These are phyloP conservation scores for Pseudogymnoascus sp. DNA, from an alignment of 2,329 filamentous ascomycete species.

Conservation along the genomic window DNA sequence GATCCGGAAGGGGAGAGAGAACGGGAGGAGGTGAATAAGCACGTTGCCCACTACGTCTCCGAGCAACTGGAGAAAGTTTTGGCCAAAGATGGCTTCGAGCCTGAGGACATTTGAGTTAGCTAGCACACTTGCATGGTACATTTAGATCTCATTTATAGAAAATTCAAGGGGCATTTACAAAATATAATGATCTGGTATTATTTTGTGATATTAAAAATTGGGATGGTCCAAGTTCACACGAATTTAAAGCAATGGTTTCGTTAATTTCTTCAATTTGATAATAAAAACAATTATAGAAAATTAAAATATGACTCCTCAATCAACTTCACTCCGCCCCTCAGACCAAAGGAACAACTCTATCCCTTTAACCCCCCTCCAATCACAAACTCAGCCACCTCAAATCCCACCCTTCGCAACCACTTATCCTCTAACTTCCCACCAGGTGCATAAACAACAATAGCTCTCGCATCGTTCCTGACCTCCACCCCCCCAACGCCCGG, in stretches of 20 bases:
- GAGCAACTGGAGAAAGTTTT: constrained; percentile 71
- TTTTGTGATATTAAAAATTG: neutral
- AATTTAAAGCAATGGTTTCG: neutral
- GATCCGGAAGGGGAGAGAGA: constrained; percentile 45
- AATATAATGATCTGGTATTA: neutral
- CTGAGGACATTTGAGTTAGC: neutral
- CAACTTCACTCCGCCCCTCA: neutral
- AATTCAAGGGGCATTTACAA: neutral
- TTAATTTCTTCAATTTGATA: neutral
- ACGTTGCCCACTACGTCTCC: constrained; percentile 73
- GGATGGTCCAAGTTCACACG: too few species aligned
- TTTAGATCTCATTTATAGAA: constrained; percentile 2
- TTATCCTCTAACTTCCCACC: constrained; percentile 53
- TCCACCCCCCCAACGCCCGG: constrained; percentile 42
- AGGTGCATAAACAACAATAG: constrained; percentile 45
- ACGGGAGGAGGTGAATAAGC: constrained; percentile 52
- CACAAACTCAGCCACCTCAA: constrained; percentile 84
- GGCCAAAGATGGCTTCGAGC: constrained; percentile 34
- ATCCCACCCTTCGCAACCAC: constrained; percentile 66
- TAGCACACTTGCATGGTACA: neutral
- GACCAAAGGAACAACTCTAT: neutral
- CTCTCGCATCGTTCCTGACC: constrained; percentile 42
- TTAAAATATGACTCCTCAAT: neutral
- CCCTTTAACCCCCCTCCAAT: constrained; percentile 15
- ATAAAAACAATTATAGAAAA: neutral